phyloP scores from a whole-genome alignment of 2,329 filamentous ascomycete species.

The Knoxdaviesia capensis region DNA sequence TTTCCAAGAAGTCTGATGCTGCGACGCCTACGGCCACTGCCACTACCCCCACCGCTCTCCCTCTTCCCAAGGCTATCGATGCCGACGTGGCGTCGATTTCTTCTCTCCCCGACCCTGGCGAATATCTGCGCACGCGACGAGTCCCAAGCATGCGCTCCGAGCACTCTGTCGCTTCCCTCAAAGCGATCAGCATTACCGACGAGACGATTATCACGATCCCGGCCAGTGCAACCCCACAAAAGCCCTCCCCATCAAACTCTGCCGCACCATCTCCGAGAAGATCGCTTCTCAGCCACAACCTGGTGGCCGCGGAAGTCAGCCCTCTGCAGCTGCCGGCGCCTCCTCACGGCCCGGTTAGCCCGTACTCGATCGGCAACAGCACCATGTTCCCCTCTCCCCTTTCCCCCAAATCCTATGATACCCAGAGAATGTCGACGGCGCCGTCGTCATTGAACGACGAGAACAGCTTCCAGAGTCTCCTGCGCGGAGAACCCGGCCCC shows the following conservation, averaged over 20 bases:
- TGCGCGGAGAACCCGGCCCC: slow-evolving; percentile 55
- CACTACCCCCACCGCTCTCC: no score
- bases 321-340: slow-evolving; percentile 22
- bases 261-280: slow-evolving; percentile 24
- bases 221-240: not conserved
- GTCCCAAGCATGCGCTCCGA: slow-evolving; percentile 19
- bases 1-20: no score
- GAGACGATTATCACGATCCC: no score
- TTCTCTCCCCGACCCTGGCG: no score
- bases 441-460: slow-evolving; percentile 56
- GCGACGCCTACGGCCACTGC: no score
- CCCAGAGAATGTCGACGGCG: slow-evolving; percentile 52
- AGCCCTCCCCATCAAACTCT: slow-evolving; percentile 17
- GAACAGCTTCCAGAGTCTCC: slow-evolving; percentile 46
- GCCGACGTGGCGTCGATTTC: no score
- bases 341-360: slow-evolving; percentile 33
- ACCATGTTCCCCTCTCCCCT: slow-evolving; percentile 53
- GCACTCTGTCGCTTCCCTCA: slow-evolving; percentile 25
- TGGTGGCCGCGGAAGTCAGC: slow-evolving; percentile 28
- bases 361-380: slow-evolving; percentile 41
- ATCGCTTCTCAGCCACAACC: slow-evolving; percentile 20
- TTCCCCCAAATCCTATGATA: slow-evolving; percentile 48
- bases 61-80: no score
- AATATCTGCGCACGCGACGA: no score
- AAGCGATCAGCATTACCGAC: no score